Base-by-base conservation (phyloP, 257 asterid genomes). In the Rehmannia glutinosa region DNA sequence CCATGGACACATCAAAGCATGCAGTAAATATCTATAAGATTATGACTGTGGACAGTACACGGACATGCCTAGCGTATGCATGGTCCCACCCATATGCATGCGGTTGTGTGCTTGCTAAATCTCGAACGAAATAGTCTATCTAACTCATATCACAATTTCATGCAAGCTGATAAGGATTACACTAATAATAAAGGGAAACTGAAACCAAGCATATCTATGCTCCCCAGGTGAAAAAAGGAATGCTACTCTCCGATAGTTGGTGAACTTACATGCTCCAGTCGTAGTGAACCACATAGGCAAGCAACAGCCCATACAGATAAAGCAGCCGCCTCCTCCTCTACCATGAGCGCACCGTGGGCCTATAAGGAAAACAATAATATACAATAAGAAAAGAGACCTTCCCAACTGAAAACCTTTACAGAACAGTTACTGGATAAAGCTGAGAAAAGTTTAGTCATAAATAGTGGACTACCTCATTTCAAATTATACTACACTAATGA, bases 251-350 rank as follows among this genome's bases (percentile, higher is more conserved):
- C 56, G 53, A 73, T 45, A 49, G 54, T 38, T 47, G 56, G 60
- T 62, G 25, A 41, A 78, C 88, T 76, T 76, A 94, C 99, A 79
- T 94, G 91, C 78, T 94, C 99, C 75, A 94, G 89, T 38, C 95
- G 87, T 67, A 94, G 85, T 69, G 99, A 78, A 46, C 99, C 99
- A 74, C 99, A 91, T 54, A 91, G 76, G 88, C 97, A 88, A 64
- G 99, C 98, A 78, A 91, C 70, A 70, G 99, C 87, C 99, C 99
- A 91, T 5, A 84, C 91, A 12, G 99, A 89, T 81, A 94, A 82
- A 62, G 99, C 89, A 80, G 89, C 74, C 54, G 99, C 97, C 80
- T 94, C 99, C 86, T 94, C 99, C 82, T 94, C 98, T 56, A 80
- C 98, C 95, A 86, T 80, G 57, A 91, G 93, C 21, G 91, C 98